Base-by-base conservation (phyloP, 495 filamentous ascomycete genomes). In the Neurospora sublineolata region DNA sequence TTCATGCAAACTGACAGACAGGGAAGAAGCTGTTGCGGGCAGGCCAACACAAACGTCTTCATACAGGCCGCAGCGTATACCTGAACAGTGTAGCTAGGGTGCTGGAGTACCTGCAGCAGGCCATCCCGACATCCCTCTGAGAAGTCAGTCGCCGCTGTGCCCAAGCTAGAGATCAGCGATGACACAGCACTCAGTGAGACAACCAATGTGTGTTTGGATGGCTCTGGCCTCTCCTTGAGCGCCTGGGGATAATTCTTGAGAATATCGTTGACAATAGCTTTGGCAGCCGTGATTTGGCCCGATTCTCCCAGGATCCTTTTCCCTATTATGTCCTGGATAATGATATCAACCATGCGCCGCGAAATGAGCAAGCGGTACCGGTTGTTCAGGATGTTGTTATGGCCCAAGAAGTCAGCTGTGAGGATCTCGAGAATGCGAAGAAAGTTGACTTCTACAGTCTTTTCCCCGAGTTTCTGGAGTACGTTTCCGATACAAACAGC, bases 1-100 rank as follows among this genome's bases (percentile, higher is more conserved):
- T 98, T 98, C 92, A 98, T 93, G 79, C 93, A 97, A 39, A 98
- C 92, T 4, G 94, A 97, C 30, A 97, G 88, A 74, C 94, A 97
- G 5, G 93, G 92, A 23, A 98, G 82, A 33, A 99, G 87, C 76
- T 98, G 94, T 76, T 95, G 89, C 8, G 95, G 95, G 75, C 93
- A 97, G 4, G 93, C 93, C 69, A 97, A 83, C 7, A 97, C 90
- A 76, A 98, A 97, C 9, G 85, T 88, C 68, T 94, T 93, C 69
- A 98, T 81, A 75, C 93, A 96, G 75, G 90, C 87, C 37, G 95
- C 91, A 2, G 92, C 90, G 75, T 94, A 90, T 2, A 98, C 87
- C 78, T 98, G 95, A 8, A 99, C 94, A 9, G 93, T 94, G 77
- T 97, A 98, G 81, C 92, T 98, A 3, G 94, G 93, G 77, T 99